phyloP scores from a whole-genome alignment of 495 filamentous ascomycete species.

The Pseudoneurospora amorphoporcata region DNA sequence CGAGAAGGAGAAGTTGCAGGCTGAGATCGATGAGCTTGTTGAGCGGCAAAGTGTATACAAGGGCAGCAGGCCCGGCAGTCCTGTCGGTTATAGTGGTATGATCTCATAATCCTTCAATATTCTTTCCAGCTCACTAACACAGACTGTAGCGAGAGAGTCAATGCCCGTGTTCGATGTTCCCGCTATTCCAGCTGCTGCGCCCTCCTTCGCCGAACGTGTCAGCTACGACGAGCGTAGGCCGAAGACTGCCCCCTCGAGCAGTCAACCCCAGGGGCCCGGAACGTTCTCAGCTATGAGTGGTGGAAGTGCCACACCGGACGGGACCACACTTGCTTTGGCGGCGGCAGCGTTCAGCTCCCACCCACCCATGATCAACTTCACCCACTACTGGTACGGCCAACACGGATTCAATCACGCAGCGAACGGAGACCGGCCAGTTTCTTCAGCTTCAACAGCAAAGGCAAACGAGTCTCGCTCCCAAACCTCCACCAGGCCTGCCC shows the following conservation, averaged over 20 bases:
- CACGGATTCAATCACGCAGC: not conserved
- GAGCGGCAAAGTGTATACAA: constrained; percentile 43
- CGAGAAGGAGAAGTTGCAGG: constrained; percentile 41
- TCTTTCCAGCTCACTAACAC: not conserved
- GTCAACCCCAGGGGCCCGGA: constrained; percentile 14
- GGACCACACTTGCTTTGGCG: constrained; percentile 10
- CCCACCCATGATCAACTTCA: not conserved
- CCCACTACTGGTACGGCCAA: not conserved
- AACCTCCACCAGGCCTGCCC: not conserved
- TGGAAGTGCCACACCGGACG: constrained; percentile 3
- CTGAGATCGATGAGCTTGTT: constrained; percentile 41
- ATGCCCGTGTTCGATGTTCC: constrained; percentile 33
- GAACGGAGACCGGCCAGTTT: not conserved
- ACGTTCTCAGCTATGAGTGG: not conserved
- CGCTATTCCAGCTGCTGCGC: constrained; percentile 34
- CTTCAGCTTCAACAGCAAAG: not conserved
- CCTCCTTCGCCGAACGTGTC: constrained; percentile 39
- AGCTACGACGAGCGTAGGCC: constrained; percentile 26
- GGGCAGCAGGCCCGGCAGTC: constrained; percentile 38
- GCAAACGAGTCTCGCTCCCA: not conserved
- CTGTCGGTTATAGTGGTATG: constrained; percentile 13
- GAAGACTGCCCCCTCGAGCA: constrained; percentile 23
- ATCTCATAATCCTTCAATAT: not conserved
- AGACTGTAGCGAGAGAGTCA: constrained; percentile 14
- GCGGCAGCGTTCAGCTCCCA: constrained; percentile 12